Base-by-base conservation (phyloP, 2,329 filamentous ascomycete genomes). In the Fusarium veterinarium region DNA sequence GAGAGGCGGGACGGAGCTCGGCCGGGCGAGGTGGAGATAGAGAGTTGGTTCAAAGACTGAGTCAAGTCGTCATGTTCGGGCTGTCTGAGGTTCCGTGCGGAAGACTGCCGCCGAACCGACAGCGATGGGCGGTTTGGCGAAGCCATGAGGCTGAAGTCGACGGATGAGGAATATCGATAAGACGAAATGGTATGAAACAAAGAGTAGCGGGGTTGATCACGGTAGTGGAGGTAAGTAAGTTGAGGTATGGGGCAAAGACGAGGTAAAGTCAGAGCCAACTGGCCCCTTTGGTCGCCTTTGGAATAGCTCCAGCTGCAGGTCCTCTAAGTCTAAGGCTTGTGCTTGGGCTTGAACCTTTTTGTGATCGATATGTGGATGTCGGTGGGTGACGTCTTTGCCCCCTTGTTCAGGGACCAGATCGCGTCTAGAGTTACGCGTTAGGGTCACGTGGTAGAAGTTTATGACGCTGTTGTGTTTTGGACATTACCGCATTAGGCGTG, bases 41-140 rank as follows among this genome's bases (percentile, higher is more conserved):
- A 84, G 23, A 88, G 84, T 60, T 84, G 83, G 66, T 82, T 80
- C 58, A 87, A 79, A 31, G 85, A 85, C 60, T 81, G 81, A 40
- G 83, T 78, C 68, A 86, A 76, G 56, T 81, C 82, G 60, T 81
- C 79, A 46, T 77, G 73, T 59, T 75, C 64, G 20, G 59, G 66
- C 65, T 74, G 63, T 70, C 57, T 65, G n/a, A 74, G 71, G 33
- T 63, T 79, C 67, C 78, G 79, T 69, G 74, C 72, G 53, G 81
- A 81, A 63, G 81, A 80, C 70, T 79, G 79, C 64, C 80, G 82
- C 73, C 79, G 79, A 60, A 78, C 72, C 45, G 81, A 77, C 75
- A 75, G 68, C 69, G 79, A 67, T 48, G 77, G 71, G 52, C 72
- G 71, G 52, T 78, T 73, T 58, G 78, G 72, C 37, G 77, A 71